Base-by-base conservation (phyloP, 2,329 filamentous ascomycete species). In the Ophiocordyceps unilateralis region DNA sequence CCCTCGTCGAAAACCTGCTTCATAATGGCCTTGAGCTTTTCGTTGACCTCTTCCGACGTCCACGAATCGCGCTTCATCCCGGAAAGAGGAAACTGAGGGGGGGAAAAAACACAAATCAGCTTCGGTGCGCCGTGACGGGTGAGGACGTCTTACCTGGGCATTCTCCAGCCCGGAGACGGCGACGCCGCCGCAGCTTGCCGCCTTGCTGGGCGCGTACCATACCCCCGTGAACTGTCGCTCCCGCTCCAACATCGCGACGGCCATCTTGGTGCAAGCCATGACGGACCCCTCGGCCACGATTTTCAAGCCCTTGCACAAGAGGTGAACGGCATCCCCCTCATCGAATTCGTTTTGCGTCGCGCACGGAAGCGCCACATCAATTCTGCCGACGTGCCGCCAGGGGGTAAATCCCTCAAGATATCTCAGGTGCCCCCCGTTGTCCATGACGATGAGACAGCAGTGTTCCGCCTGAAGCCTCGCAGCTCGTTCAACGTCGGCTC, bases 301-400 rank as follows among this genome's bases (percentile, higher is more conserved):
- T 61, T 81, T 77, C 58, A 74, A 75, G 52, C 89, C 89, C 46
- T 74, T 74, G 41, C 72, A 72, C 46, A 95, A 76, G 39, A 96
- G 76, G 17, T 75, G 78, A 68, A 85, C 70, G 43, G 88, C 91
- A 72, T 98, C 91, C 55, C 91, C 86, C 59, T 80, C 78, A 58
- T 76, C 87, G 57, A 98, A 86, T 69, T 98, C 91, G 72, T 98
- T 98, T 74, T 98, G 88, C 47, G 91, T 96, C 36, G 91, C 91
- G 56, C 76, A 88, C 43, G 91, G 91, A 45, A 96, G 82, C 28
- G 84, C 91, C 50, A 96, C 74, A 62, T 96, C 89, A 59, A 96
- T 81, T 58, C 81, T 78, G 61, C 81, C 84, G 57, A 89, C 83
- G 69, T 95, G 83, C 51, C 77, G 72, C 91, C 91, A 98, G 52